Evolutionary conservation across 768 basidiomycete genomes (phyloP), one percentile per base, ranked within the genome.

Genomic region (Ephemerocybe angulata): DNA sequence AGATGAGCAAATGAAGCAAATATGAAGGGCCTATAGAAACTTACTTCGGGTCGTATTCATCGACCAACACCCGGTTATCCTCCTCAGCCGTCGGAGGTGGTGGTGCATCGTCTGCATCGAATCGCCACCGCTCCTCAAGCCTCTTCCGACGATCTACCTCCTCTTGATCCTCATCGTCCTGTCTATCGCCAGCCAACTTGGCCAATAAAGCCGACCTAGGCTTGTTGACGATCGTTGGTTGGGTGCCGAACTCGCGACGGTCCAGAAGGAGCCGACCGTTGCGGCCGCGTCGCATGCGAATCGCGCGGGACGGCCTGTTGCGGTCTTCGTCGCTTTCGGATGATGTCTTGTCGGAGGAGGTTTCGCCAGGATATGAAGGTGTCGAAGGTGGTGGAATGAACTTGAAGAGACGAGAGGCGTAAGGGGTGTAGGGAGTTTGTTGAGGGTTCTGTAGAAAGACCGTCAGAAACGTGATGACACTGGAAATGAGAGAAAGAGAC

Each of bases 191-290:
- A 46, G 60, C 61, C 48, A 72, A 67, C n/a, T n/a, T n/a, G n/a
- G n/a, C n/a, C n/a, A n/a, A n/a, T 11, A 74, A 53, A 7, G 69
- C 60, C 1, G 70, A 69, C 1, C 68, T 71, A 1, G 58, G 62
- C 24, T 59, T 47, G 29, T 60, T 67, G 37, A 56, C 35, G 22
- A 58, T 37, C 28, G 66, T 58, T 15, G 61, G 50, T 66, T 67
- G 58, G 64, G 64, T 59, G 15, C 42, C 51, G 40, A 70, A 60
- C 54, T 73, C 68, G 13, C 86, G 82, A 47, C 96, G 81, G 70
- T 97, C 93, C 17, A 96, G 61, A 58, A 84, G 74, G 13, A 86
- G 66, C 27, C 90, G 82, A 3, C 95, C 95, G 30, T 89, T 90
- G 52, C 96, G 89, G 1, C 93, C 93, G 54, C 80, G 69, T 8